Conservation (phyloP, 345 rosid genomes). For the Salix koriyanagi region DNA sequence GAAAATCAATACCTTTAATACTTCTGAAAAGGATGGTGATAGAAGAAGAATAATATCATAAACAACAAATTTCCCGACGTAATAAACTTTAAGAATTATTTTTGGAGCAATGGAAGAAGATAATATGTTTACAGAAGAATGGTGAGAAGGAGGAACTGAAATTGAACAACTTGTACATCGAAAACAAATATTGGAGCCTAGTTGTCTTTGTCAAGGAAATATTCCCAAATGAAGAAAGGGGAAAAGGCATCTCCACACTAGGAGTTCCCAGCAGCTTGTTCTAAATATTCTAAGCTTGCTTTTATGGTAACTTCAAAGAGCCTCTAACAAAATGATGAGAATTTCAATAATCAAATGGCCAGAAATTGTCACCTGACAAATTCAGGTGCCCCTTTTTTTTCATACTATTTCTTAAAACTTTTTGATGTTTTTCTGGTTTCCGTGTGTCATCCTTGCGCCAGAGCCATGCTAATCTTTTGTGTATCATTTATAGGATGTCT, state of each 20-base stretch:
- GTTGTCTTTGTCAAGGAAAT: constrained; percentile 18
- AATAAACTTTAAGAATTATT: constrained; percentile 4
- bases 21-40: background rate
- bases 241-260: background rate
- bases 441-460: too few species aligned
- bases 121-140: background rate
- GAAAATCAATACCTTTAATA: background rate
- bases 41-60: constrained; percentile 3
- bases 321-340: background rate
- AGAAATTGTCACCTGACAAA: background rate
- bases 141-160: background rate
- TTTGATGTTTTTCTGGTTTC: background rate
- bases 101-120: background rate
- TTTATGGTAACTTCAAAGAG: background rate
- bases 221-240: constrained; percentile 14
- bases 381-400: background rate
- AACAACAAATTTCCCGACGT: background rate
- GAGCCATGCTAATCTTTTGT: background rate
- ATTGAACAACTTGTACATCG: constrained; percentile 10
- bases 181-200: background rate
- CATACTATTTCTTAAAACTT: background rate
- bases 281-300: background rate
- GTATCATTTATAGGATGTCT: background rate
- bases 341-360: background rate
- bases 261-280: background rate